These are phyloP conservation scores for Fusarium avenaceum DNA, from an alignment of 2,329 filamentous ascomycete species.

Conservation along the genomic window DNA sequence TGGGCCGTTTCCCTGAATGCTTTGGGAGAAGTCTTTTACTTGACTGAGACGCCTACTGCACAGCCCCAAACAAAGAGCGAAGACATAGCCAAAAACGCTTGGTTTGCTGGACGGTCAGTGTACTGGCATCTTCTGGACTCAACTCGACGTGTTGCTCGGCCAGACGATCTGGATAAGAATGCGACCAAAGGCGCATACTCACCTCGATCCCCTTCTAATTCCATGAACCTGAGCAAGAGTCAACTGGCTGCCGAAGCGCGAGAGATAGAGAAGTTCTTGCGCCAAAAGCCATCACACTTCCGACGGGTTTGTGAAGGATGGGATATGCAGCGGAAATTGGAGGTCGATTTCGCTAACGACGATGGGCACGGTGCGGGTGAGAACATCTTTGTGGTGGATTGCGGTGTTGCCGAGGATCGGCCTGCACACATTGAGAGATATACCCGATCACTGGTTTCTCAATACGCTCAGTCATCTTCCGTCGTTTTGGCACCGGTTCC, in stretches of 20 bases:
- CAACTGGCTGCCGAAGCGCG: constrained; percentile 82
- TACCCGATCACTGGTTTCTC: constrained; percentile 52
- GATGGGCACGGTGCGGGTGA: constrained; percentile 84
- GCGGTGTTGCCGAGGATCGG: constrained; percentile 74
- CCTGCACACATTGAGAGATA: constrained; percentile 61
- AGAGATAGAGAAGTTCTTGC: constrained; percentile 83
- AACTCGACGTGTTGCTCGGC: constrained; percentile 78
- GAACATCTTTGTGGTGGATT: constrained; percentile 78
- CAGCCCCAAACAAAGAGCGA: constrained; percentile 64
- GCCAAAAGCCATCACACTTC: constrained; percentile 81
- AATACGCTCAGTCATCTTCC: constrained; percentile 27
- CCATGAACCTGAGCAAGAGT: constrained; percentile 76
- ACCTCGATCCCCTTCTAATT: constrained; percentile 80
- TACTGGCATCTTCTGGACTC: constrained; percentile 86
- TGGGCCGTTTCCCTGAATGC: constrained; percentile 97
- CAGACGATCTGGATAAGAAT: constrained; percentile 79
- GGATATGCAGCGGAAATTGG: constrained; percentile 89
- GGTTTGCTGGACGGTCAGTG: constrained; percentile 82
- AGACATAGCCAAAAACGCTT: constrained; percentile 76
- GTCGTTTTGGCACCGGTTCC: constrained; percentile 17
- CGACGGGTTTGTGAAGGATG: constrained; percentile 83
- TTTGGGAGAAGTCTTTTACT: constrained; percentile 89
- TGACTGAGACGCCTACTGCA: constrained; percentile 77
- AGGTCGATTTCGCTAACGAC: constrained; percentile 90
- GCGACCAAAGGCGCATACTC: constrained; percentile 81